These are phyloP conservation scores for Annulohypoxylon stygium DNA, from an alignment of 495 filamentous ascomycete species.

Conservation along the genomic window DNA sequence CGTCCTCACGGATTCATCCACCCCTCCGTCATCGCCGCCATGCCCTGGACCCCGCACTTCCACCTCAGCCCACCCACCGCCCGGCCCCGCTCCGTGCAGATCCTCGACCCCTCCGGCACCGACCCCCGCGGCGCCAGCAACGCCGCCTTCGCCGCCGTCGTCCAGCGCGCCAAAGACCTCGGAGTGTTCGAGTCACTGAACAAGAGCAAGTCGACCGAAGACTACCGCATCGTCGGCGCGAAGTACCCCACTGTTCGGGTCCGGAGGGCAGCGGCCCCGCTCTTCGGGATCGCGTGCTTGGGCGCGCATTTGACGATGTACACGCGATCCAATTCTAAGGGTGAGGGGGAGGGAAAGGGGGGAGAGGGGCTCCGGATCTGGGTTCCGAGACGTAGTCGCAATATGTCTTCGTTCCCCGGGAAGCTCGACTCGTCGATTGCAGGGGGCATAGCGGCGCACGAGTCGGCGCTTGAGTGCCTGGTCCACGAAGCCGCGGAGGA, in stretches of 20 bases:
- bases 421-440: constrained; percentile 87
- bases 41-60: constrained; percentile 58
- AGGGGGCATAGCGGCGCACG: constrained; percentile 77
- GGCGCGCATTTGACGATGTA: constrained; percentile 85
- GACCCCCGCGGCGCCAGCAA: constrained; percentile 32
- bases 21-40: constrained; percentile 48
- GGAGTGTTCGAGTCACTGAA: constrained; percentile 46
- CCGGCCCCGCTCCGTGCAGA: constrained; percentile 42
- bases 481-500: constrained; percentile 82
- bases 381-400: constrained; percentile 75
- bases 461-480: constrained; percentile 73
- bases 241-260: constrained; percentile 58
- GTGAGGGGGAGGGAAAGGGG: too few species aligned
- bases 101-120: constrained; percentile 39
- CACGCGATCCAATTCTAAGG: constrained; percentile 52
- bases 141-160: constrained; percentile 44
- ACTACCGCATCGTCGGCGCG: constrained; percentile 55
- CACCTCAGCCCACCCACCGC: constrained; percentile 39
- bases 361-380: constrained; percentile 74
- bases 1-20: constrained; percentile 52
- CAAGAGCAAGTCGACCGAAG: constrained; percentile 52
- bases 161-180: constrained; percentile 45
- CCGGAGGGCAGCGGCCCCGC: constrained; percentile 72
- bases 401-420: constrained; percentile 78
- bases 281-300: constrained; percentile 82